Conservation (phyloP, 768 basidiomycete species). For the Leucosporidium scottii region DNA sequence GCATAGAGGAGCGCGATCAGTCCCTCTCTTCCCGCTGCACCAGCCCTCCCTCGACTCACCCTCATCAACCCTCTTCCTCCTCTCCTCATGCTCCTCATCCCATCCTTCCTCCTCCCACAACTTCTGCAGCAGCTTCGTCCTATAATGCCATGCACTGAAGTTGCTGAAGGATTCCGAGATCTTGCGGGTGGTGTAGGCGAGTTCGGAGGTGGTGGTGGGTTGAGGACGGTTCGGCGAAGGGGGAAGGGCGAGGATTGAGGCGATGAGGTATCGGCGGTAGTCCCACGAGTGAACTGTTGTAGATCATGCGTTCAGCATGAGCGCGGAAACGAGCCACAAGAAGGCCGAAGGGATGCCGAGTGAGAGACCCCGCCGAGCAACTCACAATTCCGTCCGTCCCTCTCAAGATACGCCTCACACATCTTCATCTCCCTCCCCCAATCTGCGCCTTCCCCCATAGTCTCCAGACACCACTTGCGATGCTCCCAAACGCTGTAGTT, state of each 20-base stretch:
- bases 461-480: slow-evolving; percentile 85
- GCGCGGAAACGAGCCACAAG: too few species aligned
- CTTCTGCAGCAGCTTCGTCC: slow-evolving; percentile 62
- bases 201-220: slow-evolving; percentile 56
- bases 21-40: background rate
- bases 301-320: too few species aligned
- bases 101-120: slow-evolving; percentile 54
- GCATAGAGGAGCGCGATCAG: background rate
- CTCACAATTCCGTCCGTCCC: slow-evolving; percentile 88
- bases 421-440: slow-evolving; percentile 83
- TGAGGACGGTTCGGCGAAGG: slow-evolving; percentile 40
- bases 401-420: slow-evolving; percentile 86
- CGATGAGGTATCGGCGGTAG: slow-evolving; percentile 79
- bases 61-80: slow-evolving; percentile 56
- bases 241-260: slow-evolving; percentile 52
- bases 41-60: slow-evolving; percentile 47
- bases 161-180: slow-evolving; percentile 93
- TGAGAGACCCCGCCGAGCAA: slow-evolving; percentile 1
- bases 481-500: slow-evolving; percentile 99
- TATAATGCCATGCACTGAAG: slow-evolving; percentile 98
- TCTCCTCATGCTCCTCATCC: slow-evolving; percentile 47
- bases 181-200: slow-evolving; percentile 79
- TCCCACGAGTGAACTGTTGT: slow-evolving; percentile 86
- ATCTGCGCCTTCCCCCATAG: slow-evolving; percentile 59
- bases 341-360: background rate